phyloP scores from a whole-genome alignment of 106 monocot species.

The Dendrobium officinale region DNA sequence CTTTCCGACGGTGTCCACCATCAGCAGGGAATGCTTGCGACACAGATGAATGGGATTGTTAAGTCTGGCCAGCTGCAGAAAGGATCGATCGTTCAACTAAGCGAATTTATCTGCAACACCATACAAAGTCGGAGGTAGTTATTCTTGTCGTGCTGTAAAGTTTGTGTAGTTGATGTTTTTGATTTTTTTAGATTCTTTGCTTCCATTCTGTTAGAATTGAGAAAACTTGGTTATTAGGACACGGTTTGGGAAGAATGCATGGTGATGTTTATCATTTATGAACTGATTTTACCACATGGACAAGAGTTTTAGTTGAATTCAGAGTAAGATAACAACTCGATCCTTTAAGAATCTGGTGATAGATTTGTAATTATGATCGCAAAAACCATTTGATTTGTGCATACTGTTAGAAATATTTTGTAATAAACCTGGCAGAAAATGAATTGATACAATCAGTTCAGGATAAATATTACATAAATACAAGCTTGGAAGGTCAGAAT shows the following conservation, averaged over 20 bases:
- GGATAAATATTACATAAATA: not conserved
- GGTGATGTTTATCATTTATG: not conserved
- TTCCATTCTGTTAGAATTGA: not conserved
- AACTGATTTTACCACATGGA: not conserved
- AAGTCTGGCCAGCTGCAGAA: conserved; percentile 35
- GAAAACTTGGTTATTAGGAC: not conserved
- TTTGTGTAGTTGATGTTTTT: not conserved
- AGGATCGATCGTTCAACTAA: conserved; percentile 52
- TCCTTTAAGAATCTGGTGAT: not conserved
- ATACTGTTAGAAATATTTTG: not conserved
- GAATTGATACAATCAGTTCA: not conserved
- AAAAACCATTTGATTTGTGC: not conserved
- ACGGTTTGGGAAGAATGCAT: not conserved
- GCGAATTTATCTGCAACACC: conserved; percentile 57
- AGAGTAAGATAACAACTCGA: not conserved
- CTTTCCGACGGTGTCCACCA: conserved; percentile 49
- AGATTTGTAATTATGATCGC: not conserved
- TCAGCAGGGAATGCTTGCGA: conserved; percentile 75
- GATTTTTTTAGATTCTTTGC: not conserved
- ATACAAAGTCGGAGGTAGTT: conserved; percentile 54
- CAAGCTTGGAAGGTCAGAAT: not conserved
- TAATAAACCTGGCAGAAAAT: not conserved
- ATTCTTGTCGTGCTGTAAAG: not conserved
- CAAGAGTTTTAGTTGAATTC: not conserved
- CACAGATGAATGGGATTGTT: conserved; percentile 59